Evolutionary conservation across 805 yeast genomes (phyloP).

Genomic region (Sugiyamaella lignohabitans): DNA sequence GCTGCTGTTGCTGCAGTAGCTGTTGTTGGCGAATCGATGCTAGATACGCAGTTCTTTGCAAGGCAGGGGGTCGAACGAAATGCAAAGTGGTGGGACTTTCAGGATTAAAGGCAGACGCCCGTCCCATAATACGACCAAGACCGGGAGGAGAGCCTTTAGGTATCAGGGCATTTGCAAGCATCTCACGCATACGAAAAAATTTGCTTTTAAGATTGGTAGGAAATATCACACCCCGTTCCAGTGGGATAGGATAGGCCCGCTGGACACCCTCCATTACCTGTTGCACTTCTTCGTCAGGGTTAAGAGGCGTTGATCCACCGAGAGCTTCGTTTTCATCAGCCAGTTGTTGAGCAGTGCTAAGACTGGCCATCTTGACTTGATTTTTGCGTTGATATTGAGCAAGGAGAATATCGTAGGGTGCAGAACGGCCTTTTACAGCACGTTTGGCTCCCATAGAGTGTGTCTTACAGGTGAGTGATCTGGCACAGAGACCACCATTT

Average conservation of each 20-base stretch:
- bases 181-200: slow-evolving; percentile 84
- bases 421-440: slow-evolving; percentile 88
- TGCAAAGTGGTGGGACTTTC: slow-evolving; percentile 54
- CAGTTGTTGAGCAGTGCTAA: slow-evolving; percentile 35
- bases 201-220: slow-evolving; percentile 66
- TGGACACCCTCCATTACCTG: slow-evolving; percentile 86
- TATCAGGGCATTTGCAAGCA: slow-evolving; percentile 74
- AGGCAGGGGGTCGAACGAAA: slow-evolving; percentile 30
- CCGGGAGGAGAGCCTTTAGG: slow-evolving; percentile 45
- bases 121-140: slow-evolving; percentile 74
- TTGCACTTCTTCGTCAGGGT: slow-evolving; percentile 89
- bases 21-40: slow-evolving; percentile 12
- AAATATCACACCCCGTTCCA: slow-evolving; percentile 65
- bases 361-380: slow-evolving; percentile 72
- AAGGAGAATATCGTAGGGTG: slow-evolving; percentile 81
- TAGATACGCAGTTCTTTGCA: slow-evolving; percentile 25
- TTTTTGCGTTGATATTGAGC: slow-evolving; percentile 89
- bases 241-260: slow-evolving; percentile 45
- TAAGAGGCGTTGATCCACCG: slow-evolving; percentile 39
- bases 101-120: slow-evolving; percentile 68
- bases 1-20: slow-evolving; percentile 13
- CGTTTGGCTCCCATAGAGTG: slow-evolving; percentile 98
- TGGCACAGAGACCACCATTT: slow-evolving; percentile 92
- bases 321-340: slow-evolving; percentile 31
- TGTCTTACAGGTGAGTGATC: slow-evolving; percentile 93